Percentiles rank a stretch among this genome's conserved stretches.
These are phyloP conservation scores for Hirschfeldia incana DNA, from an alignment of 345 rosid genomes.

Conservation along the genomic window DNA sequence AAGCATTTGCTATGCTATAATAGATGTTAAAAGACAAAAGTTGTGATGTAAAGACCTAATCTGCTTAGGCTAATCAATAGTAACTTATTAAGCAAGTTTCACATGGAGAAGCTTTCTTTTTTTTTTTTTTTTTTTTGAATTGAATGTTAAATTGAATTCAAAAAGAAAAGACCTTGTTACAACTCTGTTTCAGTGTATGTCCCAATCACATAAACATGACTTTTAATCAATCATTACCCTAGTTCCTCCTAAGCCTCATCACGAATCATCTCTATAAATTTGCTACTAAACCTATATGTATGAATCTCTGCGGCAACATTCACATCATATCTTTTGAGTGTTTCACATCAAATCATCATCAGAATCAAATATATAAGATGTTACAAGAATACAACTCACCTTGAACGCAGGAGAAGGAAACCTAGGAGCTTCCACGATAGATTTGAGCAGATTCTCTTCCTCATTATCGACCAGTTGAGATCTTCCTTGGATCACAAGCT, in stretches of 20 bases:
- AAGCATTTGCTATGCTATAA: neutral
- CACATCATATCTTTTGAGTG: neutral
- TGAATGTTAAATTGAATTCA: too few species aligned
- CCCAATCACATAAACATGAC: neutral
- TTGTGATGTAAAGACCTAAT: neutral
- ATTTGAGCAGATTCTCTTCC: constrained; percentile 55
- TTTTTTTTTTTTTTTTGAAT: too few species aligned
- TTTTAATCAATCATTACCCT: neutral
- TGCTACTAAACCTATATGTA: neutral
- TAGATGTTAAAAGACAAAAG: neutral
- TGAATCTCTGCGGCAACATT: neutral
- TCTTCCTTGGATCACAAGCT: constrained; percentile 71
- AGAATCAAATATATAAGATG: neutral
- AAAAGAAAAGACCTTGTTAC: too few species aligned
- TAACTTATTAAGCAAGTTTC: constrained; percentile 7
- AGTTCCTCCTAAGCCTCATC: neutral
- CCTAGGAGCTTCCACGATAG: constrained; percentile 57
- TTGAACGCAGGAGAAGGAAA: constrained; percentile 66
- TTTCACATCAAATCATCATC: neutral
- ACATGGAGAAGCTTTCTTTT: neutral
- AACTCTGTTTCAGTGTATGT: neutral
- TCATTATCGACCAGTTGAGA: constrained; percentile 66
- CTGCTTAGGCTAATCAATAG: too few species aligned
- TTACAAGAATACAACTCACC: constrained; percentile 40
- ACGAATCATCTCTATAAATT: neutral